Evolutionary conservation across 768 basidiomycete genomes (phyloP).

Genomic region (Brasilioporus rufonigricans): DNA sequence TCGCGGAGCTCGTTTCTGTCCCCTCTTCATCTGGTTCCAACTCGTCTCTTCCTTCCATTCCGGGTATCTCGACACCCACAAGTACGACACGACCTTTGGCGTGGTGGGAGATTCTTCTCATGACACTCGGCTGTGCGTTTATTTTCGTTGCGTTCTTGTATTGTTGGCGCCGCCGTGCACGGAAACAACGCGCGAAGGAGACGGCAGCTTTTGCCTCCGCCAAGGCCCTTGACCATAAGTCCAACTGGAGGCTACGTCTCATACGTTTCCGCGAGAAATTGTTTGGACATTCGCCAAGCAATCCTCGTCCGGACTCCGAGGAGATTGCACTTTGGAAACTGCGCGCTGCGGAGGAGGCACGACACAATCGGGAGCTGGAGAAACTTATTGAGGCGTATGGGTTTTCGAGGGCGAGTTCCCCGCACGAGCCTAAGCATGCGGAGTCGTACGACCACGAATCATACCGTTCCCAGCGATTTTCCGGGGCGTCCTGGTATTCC

Average conservation of each 20-base stretch:
- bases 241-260: conserved; percentile 56
- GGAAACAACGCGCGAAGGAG: conserved; percentile 62
- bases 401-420: conserved; percentile 41
- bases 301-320: conserved; percentile 34
- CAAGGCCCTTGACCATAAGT: conserved; percentile 49
- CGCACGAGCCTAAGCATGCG: conserved; percentile 28
- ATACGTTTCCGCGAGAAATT: conserved; percentile 55
- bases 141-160: conserved; percentile 66
- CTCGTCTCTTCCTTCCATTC: conserved; percentile 47
- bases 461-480: conserved; percentile 35
- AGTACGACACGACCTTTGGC: conserved; percentile 39
- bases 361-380: conserved; percentile 48
- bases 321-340: conserved; percentile 52
- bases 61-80: conserved; percentile 58
- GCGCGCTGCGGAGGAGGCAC: conserved; percentile 49
- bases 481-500: conserved; percentile 61
- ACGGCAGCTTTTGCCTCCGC: conserved; percentile 64
- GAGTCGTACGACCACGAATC: conserved; percentile 20
- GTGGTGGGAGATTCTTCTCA: conserved; percentile 87
- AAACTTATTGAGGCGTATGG: conserved; percentile 49
- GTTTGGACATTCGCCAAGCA: conserved; percentile 46
- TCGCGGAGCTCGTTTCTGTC: conserved; percentile 67
- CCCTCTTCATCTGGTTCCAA: conserved; percentile 37
- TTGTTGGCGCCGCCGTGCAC: conserved; percentile 68
- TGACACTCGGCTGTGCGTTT: conserved; percentile 78